phyloP scores from a whole-genome alignment of 371 early-diverging fungal species.

The Lichtheimia hyalospora region DNA sequence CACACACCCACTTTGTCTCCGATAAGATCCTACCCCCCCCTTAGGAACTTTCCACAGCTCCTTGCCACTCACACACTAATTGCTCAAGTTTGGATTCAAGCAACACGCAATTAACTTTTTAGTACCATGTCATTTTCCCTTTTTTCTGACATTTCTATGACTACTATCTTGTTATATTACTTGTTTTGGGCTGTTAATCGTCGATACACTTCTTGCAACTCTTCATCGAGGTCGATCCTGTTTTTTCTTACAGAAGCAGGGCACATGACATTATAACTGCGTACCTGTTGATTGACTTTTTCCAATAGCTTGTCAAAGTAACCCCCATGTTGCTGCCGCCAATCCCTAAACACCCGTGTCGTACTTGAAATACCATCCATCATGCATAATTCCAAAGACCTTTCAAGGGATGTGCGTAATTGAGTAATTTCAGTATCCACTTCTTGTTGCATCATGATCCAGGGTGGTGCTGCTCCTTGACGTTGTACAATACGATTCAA shows the following conservation, averaged over 20 bases:
- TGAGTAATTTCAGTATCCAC: slow-evolving; percentile 38
- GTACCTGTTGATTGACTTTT: slow-evolving; percentile 14
- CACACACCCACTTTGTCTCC: too few species aligned
- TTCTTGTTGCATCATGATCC: slow-evolving; percentile 51
- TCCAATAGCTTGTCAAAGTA: slow-evolving; percentile 17
- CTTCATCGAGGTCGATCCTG: slow-evolving; percentile 20
- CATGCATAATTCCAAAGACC: slow-evolving; percentile 4
- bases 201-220: slow-evolving; percentile 10
- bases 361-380: not conserved
- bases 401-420: slow-evolving; percentile 28
- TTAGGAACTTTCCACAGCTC: too few species aligned
- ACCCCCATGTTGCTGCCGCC: slow-evolving; percentile 12
- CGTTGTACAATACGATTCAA: slow-evolving; percentile 52
- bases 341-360: slow-evolving; percentile 8
- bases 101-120: too few species aligned
- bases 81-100: too few species aligned
- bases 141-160: not conserved
- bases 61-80: too few species aligned
- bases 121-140: too few species aligned
- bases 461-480: slow-evolving; percentile 49
- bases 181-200: not conserved
- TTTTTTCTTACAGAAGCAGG: slow-evolving; percentile 27
- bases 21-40: too few species aligned
- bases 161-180: not conserved
- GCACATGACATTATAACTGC: slow-evolving; percentile 40